Conservation (phyloP, 208 protist genomes). For the Leishmania braziliensis region DNA sequence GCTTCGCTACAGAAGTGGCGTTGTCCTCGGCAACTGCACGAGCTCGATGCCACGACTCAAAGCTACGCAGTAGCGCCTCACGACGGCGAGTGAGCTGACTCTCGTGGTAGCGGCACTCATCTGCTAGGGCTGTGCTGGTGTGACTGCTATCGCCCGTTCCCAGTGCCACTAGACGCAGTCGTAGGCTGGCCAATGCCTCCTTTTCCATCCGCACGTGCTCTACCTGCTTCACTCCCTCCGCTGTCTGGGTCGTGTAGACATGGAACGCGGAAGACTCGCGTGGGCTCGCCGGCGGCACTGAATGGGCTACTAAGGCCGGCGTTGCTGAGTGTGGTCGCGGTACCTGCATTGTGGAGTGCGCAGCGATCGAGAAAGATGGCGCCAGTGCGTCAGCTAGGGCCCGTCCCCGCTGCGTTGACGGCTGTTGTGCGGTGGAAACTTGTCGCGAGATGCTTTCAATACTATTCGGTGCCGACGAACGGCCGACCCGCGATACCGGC, state of each 20-base stretch:
- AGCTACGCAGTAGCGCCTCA: constrained; percentile 18
- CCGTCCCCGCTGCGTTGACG: background rate
- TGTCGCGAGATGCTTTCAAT: background rate
- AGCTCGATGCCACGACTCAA: constrained; percentile 24
- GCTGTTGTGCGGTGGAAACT: background rate
- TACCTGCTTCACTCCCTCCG: constrained; percentile 18
- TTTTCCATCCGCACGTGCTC: constrained; percentile 7
- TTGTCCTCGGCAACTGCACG: background rate
- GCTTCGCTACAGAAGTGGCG: background rate
- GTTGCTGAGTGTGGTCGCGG: background rate
- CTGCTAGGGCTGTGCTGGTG: background rate
- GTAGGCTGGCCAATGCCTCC: constrained; percentile 4
- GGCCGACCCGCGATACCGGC: background rate
- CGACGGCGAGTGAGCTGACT: constrained; percentile 15
- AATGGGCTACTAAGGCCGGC: background rate
- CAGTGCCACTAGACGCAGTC: background rate
- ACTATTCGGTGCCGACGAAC: background rate
- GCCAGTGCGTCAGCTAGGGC: background rate
- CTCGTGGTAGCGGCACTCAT: background rate
- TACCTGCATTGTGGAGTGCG: background rate
- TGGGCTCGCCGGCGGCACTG: background rate
- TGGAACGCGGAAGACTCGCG: constrained; percentile 13
- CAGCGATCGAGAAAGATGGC: background rate
- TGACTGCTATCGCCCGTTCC: background rate
- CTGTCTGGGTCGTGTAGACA: constrained; percentile 2